Base-by-base conservation (phyloP, 225 moss, liverwort and hornwort genomes). In the Marchantia polymorpha region DNA sequence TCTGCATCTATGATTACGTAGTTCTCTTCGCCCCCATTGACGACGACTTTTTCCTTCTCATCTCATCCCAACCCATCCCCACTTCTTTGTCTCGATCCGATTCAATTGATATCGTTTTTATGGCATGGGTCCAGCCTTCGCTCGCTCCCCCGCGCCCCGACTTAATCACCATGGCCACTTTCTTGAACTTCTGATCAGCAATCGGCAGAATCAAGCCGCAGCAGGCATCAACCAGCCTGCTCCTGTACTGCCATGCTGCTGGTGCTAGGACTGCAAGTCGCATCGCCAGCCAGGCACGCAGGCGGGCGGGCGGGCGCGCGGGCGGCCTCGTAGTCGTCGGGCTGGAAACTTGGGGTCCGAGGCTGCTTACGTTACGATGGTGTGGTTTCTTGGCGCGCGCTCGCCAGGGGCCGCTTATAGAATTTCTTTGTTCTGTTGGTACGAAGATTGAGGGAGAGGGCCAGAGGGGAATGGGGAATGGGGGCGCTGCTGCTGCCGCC, bases 1-100 rank as follows among this genome's bases (percentile, higher is more conserved):
- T 66, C 66, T 30, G 66, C 66, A 66, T 66, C 66, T 66, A 66
- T 66, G 58, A 58, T 10, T 58, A 58, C 58, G 58, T 58, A 17
- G 30, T 66, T 26, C 25, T 23, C 66, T 66, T 66, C 66, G 66
- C 66, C 25, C 66, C 27, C 66, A 26, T 66, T 25, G 69, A 69
- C 69, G 39, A 69, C 30, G 69, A 69, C 69, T 69, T 69, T 31
- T 69, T 69, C 16, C 31, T 14, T 26, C 25, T 23, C 64, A 6
- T 5, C 56, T 6, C 10, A 23, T 25, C 26, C n/a, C 64, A 64
- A 22, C n/a, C 20, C 64, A 7, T 64, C 25, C 64, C 64, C 26
- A 10, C n/a, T 64, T 23, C 58, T 58, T 20, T 58, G 3, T 39
- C 39, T 39, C 39, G 39, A 39, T 39, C 5, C 39, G 5, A 5